Evolutionary conservation across 345 rosid genomes (phyloP), one percentile per base, ranked within the genome.

Genomic region (Syzygium aqueum): DNA sequence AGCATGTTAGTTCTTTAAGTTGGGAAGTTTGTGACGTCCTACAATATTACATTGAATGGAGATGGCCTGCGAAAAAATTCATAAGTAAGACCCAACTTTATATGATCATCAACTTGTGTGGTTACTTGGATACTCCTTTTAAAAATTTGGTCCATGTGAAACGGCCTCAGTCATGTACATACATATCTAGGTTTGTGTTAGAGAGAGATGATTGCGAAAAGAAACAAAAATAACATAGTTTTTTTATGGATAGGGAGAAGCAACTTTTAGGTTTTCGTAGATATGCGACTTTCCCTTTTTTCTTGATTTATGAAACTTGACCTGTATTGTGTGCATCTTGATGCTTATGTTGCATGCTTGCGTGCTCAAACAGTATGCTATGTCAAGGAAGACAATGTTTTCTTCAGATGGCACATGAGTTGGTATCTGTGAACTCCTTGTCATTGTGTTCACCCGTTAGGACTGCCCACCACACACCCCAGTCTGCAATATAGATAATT

Each of bases 101-200:
- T 33, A 33, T 73, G 14, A 6, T 73, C 6, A 33, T 13, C 49
- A 33, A 73, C 80, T 73, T 73, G 11, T 73, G 43, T 73, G 49
- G 49, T 73, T 10, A 33, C 49, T 10, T 19, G 14, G 37, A 10
- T 73, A 10, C 49, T 73, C 49, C 5, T 4, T 73, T 37, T 37
- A 33, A 30, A 73, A 73, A 33, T 3, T 33, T 5, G 13, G 23
- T 12, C 0, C 2, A 14, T 11, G 0, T 37, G 0, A 9, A 73
- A 19, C 0, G 2, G 27, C 27, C 40, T 33, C 13, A 21, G 23
- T 73, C 0, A 21, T 37, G 46, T 33, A 73, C 13, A 19, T 19
- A 33, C 49, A 8, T 73, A 73, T 9, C 80, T 17, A 33, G 80
- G 27, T 73, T 9, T 19, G 80, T 9, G 80, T 37, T 73, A 33